Evolutionary conservation across 148 eudicot genomes (phyloP), one percentile per base, ranked within the genome.

Genomic region (Simmondsia chinensis): DNA sequence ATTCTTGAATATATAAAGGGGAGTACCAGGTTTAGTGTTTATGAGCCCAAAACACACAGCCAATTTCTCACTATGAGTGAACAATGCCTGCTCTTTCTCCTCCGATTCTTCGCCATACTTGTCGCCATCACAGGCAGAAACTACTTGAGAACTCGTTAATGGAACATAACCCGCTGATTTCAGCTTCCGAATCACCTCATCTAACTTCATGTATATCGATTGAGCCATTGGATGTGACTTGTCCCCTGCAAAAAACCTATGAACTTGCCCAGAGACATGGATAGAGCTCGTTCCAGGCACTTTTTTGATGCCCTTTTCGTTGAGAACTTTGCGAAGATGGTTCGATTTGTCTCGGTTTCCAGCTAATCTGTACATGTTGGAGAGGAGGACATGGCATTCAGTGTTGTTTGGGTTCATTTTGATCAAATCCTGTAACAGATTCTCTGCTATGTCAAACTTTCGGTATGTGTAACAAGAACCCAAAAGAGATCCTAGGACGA

Each of bases 401-500:
- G 77, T 61, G 34, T 75, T 78, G 16, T 59, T 66, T 7, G 86
- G 83, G 54, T 75, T 75, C 33, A 72, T 22, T 27, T 62, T 56
- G 40, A 77, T 54, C 46, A 83, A 73, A 42, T 39, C 54, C 54
- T 0, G 78, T 73, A 39, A 78, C 77, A 54, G 75, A n/a, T n/a
- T 25, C 50, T 79, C 80, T 29, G 80, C 81, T 5, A 83, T 54
- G 37, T 65, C 76, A 21, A 73, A 72, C 65, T 73, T 70, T 33
- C 44, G 73, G 48, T 79, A 69, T 36, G 66, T 64, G 31, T 57
- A 52, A 55, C 78, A 75, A 24, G 80, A 71, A 43, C 83, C 94
- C 39, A 75, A 61, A 50, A 79, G 49, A 11, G 76, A 77, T 47
- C 83, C 80, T 81, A 79, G 76, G 43, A 73, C 67, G 22, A 74